Evolutionary conservation across 495 filamentous ascomycete genomes (phyloP), one percentile per base, ranked within the genome.

Genomic region (Saxophila tyrrhenica): DNA sequence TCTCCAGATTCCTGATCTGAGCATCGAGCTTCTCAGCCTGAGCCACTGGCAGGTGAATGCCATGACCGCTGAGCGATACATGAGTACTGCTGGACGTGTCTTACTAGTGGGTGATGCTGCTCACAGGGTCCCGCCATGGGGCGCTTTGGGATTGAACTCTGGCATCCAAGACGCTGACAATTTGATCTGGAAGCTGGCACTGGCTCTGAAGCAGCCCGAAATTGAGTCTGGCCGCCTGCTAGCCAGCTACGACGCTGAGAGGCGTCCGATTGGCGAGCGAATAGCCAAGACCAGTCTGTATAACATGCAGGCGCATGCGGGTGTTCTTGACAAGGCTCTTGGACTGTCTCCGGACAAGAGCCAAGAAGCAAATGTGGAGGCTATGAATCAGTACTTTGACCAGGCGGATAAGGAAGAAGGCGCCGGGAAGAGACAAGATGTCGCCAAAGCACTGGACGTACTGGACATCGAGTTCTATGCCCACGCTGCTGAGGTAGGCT

Each of bases 401-500:
- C 41, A 8, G 17, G 1, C 47, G 35, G 15, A 35, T 19, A 38
- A 51, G n/a, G 20, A 22, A 11, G 39, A 45, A 20, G 39, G 20
- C 22, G 0, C 32, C 24, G 24, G 20, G 9, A 45, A 50, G 39
- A 23, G 54, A 44, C 46, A 38, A 2, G 54, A 29, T 3, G 48
- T 56, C n/a, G 39, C 39, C 11, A 19, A 21, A 1, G 54, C 54
- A 10, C 48, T 21, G 32, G 39, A 51, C 10, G 39, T 19, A 2
- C 29, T 56, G 19, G 54, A 56, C 35, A 45, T 25, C 17, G 54
- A 56, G 24, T 56, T 56, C 39, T 39, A 56, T 23, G 54, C 54
- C 11, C 46, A 38, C 3, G 54, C 43, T 2, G 22, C 21, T 15
- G 54, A 56, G 43, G 54, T 56, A 32, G 54, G 54, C 35, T 56